Percentiles rank a stretch among this genome's conserved stretches.
Conservation (phyloP, 192 early-diverging fungal species). For the Linderina pennispora region DNA sequence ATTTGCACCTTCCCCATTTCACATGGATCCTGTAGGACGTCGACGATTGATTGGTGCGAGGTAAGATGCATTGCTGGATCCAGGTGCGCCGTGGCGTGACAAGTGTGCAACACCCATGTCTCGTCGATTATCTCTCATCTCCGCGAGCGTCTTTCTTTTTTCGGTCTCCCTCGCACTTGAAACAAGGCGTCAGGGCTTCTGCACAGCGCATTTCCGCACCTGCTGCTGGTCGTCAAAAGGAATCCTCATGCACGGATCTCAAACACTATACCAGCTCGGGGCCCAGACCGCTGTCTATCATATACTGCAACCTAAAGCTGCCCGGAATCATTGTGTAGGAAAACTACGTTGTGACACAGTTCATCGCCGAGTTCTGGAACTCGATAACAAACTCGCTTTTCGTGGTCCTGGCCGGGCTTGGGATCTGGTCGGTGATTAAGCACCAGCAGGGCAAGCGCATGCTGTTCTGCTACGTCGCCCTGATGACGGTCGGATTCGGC, state of each 20-base stretch:
- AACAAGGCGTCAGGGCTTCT: no score
- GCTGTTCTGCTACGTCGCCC: conserved; percentile 43
- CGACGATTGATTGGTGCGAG: conserved; percentile 73
- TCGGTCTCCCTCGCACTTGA: no score
- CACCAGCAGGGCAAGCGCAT: conserved; percentile 45
- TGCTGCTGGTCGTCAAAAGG: no score
- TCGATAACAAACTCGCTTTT: conserved; percentile 58
- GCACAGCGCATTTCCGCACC: no score
- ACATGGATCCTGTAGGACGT: conserved; percentile 47
- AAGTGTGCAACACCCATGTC: not conserved
- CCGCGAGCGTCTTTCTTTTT: no score
- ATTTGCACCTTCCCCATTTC: no score
- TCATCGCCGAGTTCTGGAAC: conserved; percentile 73
- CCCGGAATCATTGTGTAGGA: no score
- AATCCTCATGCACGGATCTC: no score
- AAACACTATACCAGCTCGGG: no score
- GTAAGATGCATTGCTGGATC: conserved; percentile 27
- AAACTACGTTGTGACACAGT: conserved; percentile 59
- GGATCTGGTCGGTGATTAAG: conserved; percentile 46
- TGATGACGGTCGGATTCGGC: conserved; percentile 59
- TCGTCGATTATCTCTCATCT: no score
- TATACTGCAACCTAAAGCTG: no score
- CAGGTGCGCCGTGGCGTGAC: not conserved
- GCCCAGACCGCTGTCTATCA: no score
- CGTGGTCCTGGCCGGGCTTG: conserved; percentile 51